Conservation (phyloP, 106 monocot genomes). For the Phalaenopsis equestris region DNA sequence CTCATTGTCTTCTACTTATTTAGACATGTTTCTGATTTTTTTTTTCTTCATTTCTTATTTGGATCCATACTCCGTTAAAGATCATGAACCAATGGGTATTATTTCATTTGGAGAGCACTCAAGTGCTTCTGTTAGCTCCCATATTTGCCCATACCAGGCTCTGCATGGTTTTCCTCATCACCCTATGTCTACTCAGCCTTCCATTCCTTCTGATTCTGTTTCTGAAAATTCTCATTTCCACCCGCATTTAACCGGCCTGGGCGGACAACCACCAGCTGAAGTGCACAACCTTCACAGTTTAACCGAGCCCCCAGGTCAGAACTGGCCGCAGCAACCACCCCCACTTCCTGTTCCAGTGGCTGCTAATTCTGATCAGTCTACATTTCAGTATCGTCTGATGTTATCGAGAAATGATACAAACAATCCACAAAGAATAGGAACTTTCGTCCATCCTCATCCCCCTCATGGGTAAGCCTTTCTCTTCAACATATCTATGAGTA, state of each 20-base stretch:
- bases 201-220: slow-evolving; percentile 21
- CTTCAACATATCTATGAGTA: too few relatives aligned
- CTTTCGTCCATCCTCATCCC: slow-evolving; percentile 26
- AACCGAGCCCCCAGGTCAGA: slow-evolving; percentile 29
- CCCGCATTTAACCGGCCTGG: slow-evolving; percentile 12
- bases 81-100: slow-evolving; percentile 35
- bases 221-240: slow-evolving; percentile 28
- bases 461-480: slow-evolving; percentile 20
- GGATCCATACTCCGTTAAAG: slow-evolving; percentile 7
- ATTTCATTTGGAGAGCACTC: slow-evolving; percentile 29
- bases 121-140: slow-evolving; percentile 25
- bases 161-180: slow-evolving; percentile 16
- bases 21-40: not conserved
- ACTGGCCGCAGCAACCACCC: slow-evolving; percentile 25
- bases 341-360: slow-evolving; percentile 14
- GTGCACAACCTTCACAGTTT: slow-evolving; percentile 29
- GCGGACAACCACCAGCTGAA: slow-evolving; percentile 17
- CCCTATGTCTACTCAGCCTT: slow-evolving; percentile 21
- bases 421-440: slow-evolving; percentile 38
- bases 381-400: slow-evolving; percentile 22
- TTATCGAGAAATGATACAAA: slow-evolving; percentile 29
- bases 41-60: slow-evolving; percentile 1
- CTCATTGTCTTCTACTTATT: not conserved
- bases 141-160: slow-evolving; percentile 43
- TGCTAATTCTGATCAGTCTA: slow-evolving; percentile 30